Conservation (phyloP, 1,139 yeast genomes). For the Hemisphaericaspora lyxosophila region DNA sequence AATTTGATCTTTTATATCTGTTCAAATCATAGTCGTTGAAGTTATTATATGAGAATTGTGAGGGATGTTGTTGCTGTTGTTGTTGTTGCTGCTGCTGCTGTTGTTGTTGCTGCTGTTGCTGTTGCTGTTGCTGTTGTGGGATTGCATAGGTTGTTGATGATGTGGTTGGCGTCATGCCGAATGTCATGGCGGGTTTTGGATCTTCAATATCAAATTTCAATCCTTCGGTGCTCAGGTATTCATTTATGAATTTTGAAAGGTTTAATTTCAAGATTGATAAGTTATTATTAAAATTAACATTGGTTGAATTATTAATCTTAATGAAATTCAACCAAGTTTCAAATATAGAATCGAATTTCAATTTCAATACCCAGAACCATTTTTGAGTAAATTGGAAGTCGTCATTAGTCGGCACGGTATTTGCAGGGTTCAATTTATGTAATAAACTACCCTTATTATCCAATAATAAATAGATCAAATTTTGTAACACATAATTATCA, state of each 20-base stretch:
- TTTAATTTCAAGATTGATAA: constrained; percentile 17
- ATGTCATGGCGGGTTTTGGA: background rate
- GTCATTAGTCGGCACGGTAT: constrained; percentile 9
- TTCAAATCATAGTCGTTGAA: constrained; percentile 1
- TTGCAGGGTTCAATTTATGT: constrained; percentile 1
- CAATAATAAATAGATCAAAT: constrained; percentile 25
- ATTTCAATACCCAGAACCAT: constrained; percentile 28
- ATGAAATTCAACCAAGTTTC: constrained; percentile 27
- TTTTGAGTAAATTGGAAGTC: constrained; percentile 25
- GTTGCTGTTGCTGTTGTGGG: constrained; percentile 7
- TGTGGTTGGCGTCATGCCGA: constrained; percentile 3
- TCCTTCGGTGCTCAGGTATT: constrained; percentile 13
- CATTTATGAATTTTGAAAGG: constrained; percentile 18
- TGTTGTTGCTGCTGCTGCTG: background rate
- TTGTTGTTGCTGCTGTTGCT: constrained; percentile 1
- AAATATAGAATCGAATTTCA: constrained; percentile 26
- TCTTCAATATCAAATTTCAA: constrained; percentile 12
- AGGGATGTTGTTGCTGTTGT: constrained; percentile 1
- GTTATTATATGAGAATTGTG: background rate
- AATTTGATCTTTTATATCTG: constrained; percentile 12
- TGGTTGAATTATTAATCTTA: constrained; percentile 5
- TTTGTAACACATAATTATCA: constrained; percentile 31
- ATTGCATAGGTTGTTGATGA: background rate
- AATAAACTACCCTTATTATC: constrained; percentile 14
- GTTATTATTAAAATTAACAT: constrained; percentile 12